Evolutionary conservation across 2,329 filamentous ascomycete species (phyloP), one percentile per base, ranked within the genome.

Genomic region (Fusarium odoratissimum): DNA sequence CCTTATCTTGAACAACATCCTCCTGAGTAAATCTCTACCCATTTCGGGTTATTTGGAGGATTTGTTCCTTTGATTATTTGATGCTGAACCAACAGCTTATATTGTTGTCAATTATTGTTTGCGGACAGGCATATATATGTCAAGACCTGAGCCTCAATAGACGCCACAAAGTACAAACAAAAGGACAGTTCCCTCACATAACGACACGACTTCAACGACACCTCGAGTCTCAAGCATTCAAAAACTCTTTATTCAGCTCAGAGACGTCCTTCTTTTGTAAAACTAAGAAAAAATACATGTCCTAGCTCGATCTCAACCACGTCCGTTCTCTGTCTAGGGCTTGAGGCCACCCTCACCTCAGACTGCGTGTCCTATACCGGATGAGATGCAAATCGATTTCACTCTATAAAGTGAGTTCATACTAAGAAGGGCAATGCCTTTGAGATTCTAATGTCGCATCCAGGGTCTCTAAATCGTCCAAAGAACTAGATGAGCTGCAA

Each of bases 151-250:
- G 35, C 51, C 48, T 74, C 64, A 75, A 68, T 71, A 73, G 55
- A 71, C 73, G 69, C 75, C 75, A 74, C 75, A 45, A 38, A 40
- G 30, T 58, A 58, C 55, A 49, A 64, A 69, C 52, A 76, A 72
- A 67, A 66, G 54, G 41, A 55, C 45, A 66, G 23, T 35, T 37
- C n/a, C 23, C 30, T 67, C 54, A 41, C 46, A 42, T 28, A 67
- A 56, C 49, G 62, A 31, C 52, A 37, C 51, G 28, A 13, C 52
- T 40, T 40, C 28, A 57, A 16, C 44, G 14, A 35, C 54, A 19
- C 12, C 13, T 35, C 23, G 31, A 37, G 13, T 48, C 23, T 23
- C 41, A 25, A 41, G 19, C 28, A 41, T 31, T 46, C 19, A 17
- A 28, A 61, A 28, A 35, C n/a, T 37, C 28, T 23, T 16, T 23